Conservation (phyloP, 2,329 filamentous ascomycete genomes). For the Achaetomium macrosporum region DNA sequence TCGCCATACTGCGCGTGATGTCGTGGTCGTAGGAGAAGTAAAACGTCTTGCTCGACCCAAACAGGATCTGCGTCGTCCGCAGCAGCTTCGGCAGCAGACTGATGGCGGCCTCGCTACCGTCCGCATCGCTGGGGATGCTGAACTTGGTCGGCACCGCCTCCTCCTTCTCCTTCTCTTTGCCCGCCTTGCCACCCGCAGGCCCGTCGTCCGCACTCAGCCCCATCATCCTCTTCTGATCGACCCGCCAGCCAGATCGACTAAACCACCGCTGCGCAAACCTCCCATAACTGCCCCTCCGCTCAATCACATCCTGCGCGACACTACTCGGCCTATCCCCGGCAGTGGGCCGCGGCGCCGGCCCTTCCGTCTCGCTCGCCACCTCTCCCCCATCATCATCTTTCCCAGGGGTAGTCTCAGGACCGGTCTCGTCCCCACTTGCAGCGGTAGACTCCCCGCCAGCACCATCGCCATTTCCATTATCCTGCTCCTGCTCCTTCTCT, state of each 20-base stretch:
- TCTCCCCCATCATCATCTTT: slow-evolving; percentile 1
- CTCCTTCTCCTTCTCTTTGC: slow-evolving; percentile 25
- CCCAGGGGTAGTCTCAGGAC: not conserved
- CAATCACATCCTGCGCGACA: slow-evolving; percentile 84
- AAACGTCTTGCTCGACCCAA: slow-evolving; percentile 76
- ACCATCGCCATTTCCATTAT: slow-evolving; percentile 28
- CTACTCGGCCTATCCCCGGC: slow-evolving; percentile 43
- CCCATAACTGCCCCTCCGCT: slow-evolving; percentile 75
- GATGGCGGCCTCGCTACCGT: slow-evolving; percentile 30
- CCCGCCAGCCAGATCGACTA: slow-evolving; percentile 73
- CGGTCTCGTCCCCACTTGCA: slow-evolving; percentile 3
- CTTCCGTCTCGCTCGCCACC: slow-evolving; percentile 7
- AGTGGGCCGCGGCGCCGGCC: not conserved
- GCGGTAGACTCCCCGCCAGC: slow-evolving; percentile 19
- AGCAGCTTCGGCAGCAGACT: slow-evolving; percentile 76
- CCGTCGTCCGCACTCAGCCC: slow-evolving; percentile 52
- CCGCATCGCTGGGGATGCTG: slow-evolving; percentile 29
- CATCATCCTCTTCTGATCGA: slow-evolving; percentile 62
- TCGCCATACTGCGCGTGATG: slow-evolving; percentile 63
- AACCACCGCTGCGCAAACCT: slow-evolving; percentile 91
- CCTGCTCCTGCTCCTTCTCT: slow-evolving; percentile 17
- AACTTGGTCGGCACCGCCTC: slow-evolving; percentile 12
- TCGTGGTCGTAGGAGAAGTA: slow-evolving; percentile 96
- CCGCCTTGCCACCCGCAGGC: not conserved
- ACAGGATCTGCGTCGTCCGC: slow-evolving; percentile 75